Conservation (phyloP, 495 filamentous ascomycete genomes). For the Xylaria cubensis region DNA sequence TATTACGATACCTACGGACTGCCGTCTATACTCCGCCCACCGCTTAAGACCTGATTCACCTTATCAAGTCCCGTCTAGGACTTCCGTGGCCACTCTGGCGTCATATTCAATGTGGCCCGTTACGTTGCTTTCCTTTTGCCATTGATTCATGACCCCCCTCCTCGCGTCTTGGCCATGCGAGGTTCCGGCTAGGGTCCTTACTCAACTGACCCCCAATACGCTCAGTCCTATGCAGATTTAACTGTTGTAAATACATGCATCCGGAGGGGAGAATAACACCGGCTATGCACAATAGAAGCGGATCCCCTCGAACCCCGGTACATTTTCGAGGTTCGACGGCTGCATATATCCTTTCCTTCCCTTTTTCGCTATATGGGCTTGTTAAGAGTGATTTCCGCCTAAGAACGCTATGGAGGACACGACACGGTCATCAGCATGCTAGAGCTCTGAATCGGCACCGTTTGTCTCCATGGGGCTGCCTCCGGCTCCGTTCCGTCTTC, state of each 20-base stretch:
- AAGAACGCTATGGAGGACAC: background rate
- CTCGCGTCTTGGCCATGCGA: background rate
- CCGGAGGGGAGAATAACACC: background rate
- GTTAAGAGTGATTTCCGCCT: background rate
- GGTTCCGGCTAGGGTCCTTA: background rate
- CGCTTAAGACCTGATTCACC: background rate
- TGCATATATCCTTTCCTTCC: background rate
- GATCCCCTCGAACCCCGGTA: background rate
- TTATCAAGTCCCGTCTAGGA: background rate
- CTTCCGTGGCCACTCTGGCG: background rate
- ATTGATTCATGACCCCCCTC: background rate
- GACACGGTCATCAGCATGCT: background rate
- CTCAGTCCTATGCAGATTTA: conserved; percentile 1
- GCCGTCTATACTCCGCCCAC: background rate
- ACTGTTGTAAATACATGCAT: background rate
- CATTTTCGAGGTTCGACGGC: background rate
- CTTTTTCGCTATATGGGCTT: background rate
- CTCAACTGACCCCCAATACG: background rate
- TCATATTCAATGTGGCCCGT: conserved; percentile 4
- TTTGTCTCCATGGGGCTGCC: conserved; percentile 64
- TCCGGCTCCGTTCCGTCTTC: conserved; percentile 45
- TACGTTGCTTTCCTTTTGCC: background rate
- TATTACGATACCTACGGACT: background rate
- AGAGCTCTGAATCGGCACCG: conserved; percentile 57
- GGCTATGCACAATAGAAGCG: background rate